Evolutionary conservation across 768 basidiomycete species (phyloP).

Genomic region (Leucogyrophana mollusca): DNA sequence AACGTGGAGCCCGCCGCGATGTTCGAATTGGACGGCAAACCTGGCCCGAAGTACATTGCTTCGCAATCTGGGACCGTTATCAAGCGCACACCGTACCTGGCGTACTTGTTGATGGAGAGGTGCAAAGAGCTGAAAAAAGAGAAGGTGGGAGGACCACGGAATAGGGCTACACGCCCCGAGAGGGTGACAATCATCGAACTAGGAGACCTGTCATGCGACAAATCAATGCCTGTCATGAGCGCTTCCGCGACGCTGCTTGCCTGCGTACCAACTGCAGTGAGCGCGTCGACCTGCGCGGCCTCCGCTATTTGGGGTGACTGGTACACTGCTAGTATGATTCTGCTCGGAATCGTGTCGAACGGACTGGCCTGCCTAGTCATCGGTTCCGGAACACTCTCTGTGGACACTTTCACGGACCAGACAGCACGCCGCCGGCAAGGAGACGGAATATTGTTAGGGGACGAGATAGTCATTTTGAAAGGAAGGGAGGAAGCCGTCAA

Average conservation of each 20-base stretch:
- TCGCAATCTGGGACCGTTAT: constrained; percentile 24
- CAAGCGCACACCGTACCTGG: constrained; percentile 27
- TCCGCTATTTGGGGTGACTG: constrained; percentile 16
- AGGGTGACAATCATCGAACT: constrained; percentile 17
- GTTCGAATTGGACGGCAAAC: constrained; percentile 23
- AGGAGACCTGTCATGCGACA: not conserved
- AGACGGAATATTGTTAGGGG: constrained; percentile 9
- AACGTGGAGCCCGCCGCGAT: constrained; percentile 16
- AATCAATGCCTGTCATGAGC: not conserved
- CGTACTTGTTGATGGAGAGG: constrained; percentile 18
- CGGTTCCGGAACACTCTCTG: constrained; percentile 9
- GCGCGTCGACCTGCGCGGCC: constrained; percentile 7
- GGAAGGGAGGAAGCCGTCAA: constrained; percentile 28
- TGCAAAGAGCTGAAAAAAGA: constrained; percentile 9
- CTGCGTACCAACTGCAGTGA: constrained; percentile 8
- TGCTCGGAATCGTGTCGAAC: constrained; percentile 17
- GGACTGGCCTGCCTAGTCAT: constrained; percentile 16
- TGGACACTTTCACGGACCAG: constrained; percentile 3
- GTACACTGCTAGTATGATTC: constrained; percentile 17
- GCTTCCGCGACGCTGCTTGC: not conserved
- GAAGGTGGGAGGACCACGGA: constrained; percentile 2
- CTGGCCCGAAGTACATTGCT: constrained; percentile 25
- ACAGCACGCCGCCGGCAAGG: constrained; percentile 7
- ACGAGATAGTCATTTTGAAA: constrained; percentile 13
- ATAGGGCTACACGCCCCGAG: constrained; percentile 9